Evolutionary conservation across 176 grass and related monocot species (phyloP), one percentile per base, ranked within the genome.

Genomic region (Tuctoria greenei): DNA sequence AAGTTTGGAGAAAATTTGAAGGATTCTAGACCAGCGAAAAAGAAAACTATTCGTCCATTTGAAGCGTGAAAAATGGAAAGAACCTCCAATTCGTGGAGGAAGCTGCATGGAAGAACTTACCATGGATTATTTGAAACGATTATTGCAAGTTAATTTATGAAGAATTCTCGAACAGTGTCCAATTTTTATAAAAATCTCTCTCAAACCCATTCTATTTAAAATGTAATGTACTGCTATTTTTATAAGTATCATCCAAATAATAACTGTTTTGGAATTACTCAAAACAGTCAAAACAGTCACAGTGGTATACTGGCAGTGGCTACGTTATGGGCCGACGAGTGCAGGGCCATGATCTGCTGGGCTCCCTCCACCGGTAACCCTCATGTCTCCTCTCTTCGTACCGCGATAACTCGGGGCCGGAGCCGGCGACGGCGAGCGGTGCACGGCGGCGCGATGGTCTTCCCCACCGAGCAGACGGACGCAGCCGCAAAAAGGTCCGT

Each of bases 401-500:
- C n/a, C n/a, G n/a, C n/a, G n/a, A n/a, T n/a, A n/a, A n/a, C n/a
- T n/a, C n/a, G n/a, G n/a, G n/a, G n/a, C n/a, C n/a, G n/a, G 1
- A 10, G 24, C 5, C 16, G 13, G 47, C 10, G 21, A 13, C 71
- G 38, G 38, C 15, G 23, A 27, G n/a, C 72, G 72, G 55, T 24
- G 38, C 31, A 75, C 56, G 72, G 56, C 40, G 72, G 72, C 55
- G 56, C 25, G 40, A 27, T 27, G 40, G 56, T n/a, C 26, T 61
- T 41, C 28, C 56, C 10, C 8, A 8, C 16, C 24, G 39, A 43
- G 55, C 38, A 12, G 8, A 16, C 14, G 38, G 17, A 41, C 10
- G 25, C 57, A 20, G 10, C 72, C 20, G 24, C 72, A 10, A 75
- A 45, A 14, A n/a, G 56, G 72, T 75, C 5, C 1, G 51, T 55